A percentile compares a stretch with the other conserved stretches of the same genome.
Conservation (phyloP, 2,329 filamentous ascomycete species). For the Fusarium nygamai region DNA sequence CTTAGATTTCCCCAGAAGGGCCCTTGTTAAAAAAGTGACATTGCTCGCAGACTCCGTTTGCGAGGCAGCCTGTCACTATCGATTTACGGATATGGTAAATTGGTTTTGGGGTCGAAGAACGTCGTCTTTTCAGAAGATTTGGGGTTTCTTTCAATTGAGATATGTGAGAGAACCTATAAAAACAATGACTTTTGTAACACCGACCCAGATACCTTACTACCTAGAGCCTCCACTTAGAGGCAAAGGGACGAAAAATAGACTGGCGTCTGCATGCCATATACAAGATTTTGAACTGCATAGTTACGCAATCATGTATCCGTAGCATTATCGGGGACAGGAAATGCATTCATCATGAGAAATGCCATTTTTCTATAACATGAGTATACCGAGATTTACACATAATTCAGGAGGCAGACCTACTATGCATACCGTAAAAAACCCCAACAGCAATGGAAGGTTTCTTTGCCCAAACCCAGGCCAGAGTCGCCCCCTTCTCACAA, state of each 20-base stretch:
- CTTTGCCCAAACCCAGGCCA: not conserved
- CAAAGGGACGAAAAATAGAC: not conserved
- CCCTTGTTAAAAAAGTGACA: conserved; percentile 21
- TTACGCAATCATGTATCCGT: not conserved
- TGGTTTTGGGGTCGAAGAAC: not conserved
- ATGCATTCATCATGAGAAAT: not conserved
- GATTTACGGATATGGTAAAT: not conserved
- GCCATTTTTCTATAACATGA: not conserved
- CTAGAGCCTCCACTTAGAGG: not conserved
- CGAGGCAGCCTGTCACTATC: conserved; percentile 18
- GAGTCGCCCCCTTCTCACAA: not conserved
- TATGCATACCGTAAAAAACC: not conserved
- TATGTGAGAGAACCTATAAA: not conserved
- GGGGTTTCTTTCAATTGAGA: not conserved
- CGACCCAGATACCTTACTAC: not conserved
- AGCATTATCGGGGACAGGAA: not conserved
- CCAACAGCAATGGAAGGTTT: not conserved
- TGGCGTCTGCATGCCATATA: not conserved
- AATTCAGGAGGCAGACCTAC: not conserved
- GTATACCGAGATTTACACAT: not conserved
- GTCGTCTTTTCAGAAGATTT: not conserved
- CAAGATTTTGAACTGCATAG: not conserved
- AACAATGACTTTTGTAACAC: not conserved
- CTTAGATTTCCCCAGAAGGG: conserved; percentile 28
- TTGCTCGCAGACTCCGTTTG: conserved; percentile 12